These are phyloP conservation scores for Leccinellum rugosiceps DNA, from an alignment of 768 basidiomycete genomes.

Conservation along the genomic window DNA sequence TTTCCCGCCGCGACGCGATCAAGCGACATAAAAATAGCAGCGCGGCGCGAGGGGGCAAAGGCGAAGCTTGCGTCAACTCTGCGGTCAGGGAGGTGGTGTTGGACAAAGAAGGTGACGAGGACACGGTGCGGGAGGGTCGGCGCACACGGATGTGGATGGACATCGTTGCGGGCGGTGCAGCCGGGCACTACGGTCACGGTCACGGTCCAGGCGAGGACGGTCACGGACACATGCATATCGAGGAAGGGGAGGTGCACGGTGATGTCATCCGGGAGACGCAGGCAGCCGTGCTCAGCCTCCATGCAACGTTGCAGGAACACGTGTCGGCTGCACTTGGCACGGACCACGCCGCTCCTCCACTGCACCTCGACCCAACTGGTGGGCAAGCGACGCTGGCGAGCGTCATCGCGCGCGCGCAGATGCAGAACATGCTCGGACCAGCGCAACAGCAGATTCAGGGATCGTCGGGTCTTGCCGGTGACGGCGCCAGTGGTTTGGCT, in stretches of 20 bases:
- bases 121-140: constrained; percentile 50
- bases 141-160: constrained; percentile 64
- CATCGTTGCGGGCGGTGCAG: constrained; percentile 40
- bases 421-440: constrained; percentile 36
- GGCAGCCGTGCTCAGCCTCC: constrained; percentile 50
- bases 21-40: constrained; percentile 71
- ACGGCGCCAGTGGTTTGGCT: background rate
- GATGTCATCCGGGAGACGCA: constrained; percentile 49
- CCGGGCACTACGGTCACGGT: constrained; percentile 11
- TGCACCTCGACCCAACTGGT: constrained; percentile 42
- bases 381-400: constrained; percentile 70
- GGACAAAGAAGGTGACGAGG: constrained; percentile 37
- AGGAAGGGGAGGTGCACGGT: constrained; percentile 61
- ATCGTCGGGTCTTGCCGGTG: background rate
- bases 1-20: constrained; percentile 76
- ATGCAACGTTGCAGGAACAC: constrained; percentile 52
- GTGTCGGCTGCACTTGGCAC: constrained; percentile 55
- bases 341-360: constrained; percentile 29
- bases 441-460: constrained; percentile 16
- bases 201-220: background rate
- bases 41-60: constrained; percentile 47
- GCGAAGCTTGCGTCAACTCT: constrained; percentile 52
- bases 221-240: constrained; percentile 31
- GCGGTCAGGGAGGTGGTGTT: constrained; percentile 60
- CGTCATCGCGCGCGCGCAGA: constrained; percentile 68